Conservation (phyloP, 2,329 filamentous ascomycete species). For the Alternaria sp. region DNA sequence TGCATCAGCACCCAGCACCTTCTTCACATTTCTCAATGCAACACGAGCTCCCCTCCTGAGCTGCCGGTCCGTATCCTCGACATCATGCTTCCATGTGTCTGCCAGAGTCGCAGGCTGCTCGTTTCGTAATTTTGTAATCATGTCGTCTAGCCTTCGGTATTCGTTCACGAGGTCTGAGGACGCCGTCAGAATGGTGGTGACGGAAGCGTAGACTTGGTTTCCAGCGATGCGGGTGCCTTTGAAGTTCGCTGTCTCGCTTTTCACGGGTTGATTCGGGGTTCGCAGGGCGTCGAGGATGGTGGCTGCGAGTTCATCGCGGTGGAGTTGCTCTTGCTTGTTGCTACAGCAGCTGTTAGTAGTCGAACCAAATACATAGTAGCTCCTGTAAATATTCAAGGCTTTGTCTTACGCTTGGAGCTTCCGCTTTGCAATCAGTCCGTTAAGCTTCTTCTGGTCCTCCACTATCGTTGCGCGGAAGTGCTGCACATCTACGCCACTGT, state of each 20-base stretch:
- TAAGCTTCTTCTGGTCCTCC: conserved; percentile 26
- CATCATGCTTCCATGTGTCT: conserved; percentile 36
- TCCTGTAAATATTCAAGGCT: neutral
- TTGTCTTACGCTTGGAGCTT: conserved; percentile 32
- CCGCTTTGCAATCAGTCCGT: conserved; percentile 28
- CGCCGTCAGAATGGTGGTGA: conserved; percentile 20
- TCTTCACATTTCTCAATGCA: conserved; percentile 41
- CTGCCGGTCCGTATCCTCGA: conserved; percentile 30
- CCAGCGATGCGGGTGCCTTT: conserved; percentile 23
- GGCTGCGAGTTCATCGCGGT: conserved; percentile 32
- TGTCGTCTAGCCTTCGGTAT: conserved; percentile 36
- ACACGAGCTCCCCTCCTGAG: conserved; percentile 38
- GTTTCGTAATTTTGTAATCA: conserved; percentile 25
- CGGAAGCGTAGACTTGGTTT: conserved; percentile 25
- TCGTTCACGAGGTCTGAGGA: conserved; percentile 32
- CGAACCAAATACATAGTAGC: neutral
- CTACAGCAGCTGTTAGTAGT: conserved; percentile 18
- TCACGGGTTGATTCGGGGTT: conserved; percentile 14
- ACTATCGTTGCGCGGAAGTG: conserved; percentile 31
- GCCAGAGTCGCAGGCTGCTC: conserved; percentile 22
- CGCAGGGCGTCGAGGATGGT: conserved; percentile 29
- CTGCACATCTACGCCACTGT: conserved; percentile 31
- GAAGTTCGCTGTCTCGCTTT: conserved; percentile 14
- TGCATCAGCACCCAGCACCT: conserved; percentile 31
- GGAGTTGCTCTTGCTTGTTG: conserved; percentile 22